A percentile compares a stretch with the other conserved stretches of the same genome.
Conservation (phyloP, 345 rosid species). For the Reutealis trisperma region DNA sequence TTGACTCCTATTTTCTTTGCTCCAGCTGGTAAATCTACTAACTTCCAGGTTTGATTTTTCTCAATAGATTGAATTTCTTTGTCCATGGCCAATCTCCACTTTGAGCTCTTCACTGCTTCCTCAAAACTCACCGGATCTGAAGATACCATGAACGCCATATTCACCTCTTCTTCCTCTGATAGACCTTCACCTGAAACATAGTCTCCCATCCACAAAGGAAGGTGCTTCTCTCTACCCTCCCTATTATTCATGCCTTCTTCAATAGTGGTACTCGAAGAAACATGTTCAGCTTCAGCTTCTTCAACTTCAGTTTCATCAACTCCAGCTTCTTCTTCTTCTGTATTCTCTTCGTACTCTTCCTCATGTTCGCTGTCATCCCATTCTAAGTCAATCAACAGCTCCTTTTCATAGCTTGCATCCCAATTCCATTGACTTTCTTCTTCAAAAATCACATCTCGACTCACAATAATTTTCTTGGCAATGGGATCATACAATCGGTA, state of each 20-base stretch:
- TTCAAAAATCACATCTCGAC: too few species aligned
- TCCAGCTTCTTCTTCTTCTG: neutral
- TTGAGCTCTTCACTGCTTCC: neutral
- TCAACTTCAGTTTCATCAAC: neutral
- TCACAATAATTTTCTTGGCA: neutral
- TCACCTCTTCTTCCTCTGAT: neutral
- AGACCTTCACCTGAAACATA: neutral
- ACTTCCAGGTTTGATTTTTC: neutral
- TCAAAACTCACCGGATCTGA: neutral
- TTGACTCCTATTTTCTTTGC: neutral
- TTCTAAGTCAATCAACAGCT: neutral
- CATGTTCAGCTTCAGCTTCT: neutral
- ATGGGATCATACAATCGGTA: neutral
- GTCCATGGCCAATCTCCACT: neutral
- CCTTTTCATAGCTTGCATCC: neutral
- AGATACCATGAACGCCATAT: neutral
- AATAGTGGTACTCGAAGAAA: neutral
- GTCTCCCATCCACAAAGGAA: neutral
- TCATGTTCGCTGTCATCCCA: neutral
- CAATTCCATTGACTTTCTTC: neutral
- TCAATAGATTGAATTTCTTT: neutral
- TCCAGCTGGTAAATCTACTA: neutral
- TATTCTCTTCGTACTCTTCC: neutral
- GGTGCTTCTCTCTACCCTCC: neutral
- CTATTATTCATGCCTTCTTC: too few species aligned